phyloP scores from a whole-genome alignment of 768 basidiomycete species.

The Pleurotus djamor region DNA sequence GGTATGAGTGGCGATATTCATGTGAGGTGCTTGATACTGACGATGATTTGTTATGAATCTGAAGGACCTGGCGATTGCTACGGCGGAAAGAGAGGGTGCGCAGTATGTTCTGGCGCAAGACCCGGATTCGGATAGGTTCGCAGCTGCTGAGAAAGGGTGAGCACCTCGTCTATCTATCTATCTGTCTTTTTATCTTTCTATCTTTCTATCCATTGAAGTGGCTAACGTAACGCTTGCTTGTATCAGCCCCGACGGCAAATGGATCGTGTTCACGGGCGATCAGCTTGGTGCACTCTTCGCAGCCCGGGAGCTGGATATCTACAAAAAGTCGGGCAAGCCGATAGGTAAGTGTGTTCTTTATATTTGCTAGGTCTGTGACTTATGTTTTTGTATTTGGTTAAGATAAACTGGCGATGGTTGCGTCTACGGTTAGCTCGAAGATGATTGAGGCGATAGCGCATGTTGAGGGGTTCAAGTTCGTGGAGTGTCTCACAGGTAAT shows the following conservation, averaged over 20 bases:
- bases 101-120: conserved; percentile 83
- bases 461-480: conserved; percentile 78
- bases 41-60: no score
- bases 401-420: conserved; percentile 79
- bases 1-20: conserved; percentile 22
- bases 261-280: conserved; percentile 81
- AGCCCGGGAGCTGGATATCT: conserved; percentile 35
- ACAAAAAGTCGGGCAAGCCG: conserved; percentile 38
- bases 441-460: conserved; percentile 81
- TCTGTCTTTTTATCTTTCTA: no score
- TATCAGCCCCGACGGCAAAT: conserved; percentile 46
- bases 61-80: conserved; percentile 72
- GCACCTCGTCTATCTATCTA: conserved; percentile 11
- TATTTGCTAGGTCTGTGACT: no score
- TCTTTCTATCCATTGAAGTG: no score
- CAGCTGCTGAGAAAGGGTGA: conserved; percentile 70
- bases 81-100: conserved; percentile 51
- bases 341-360: no score
- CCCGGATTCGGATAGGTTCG: conserved; percentile 84
- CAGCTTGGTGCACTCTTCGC: conserved; percentile 66
- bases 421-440: conserved; percentile 88
- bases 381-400: no score
- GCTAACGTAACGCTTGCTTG: conserved; percentile 9
- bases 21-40: neutral
- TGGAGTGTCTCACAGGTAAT: conserved; percentile 80